Percentiles rank a stretch among this genome's conserved stretches.
Evolutionary conservation across 208 protist species (phyloP).

Genomic region (Acanthamoeba quina): DNA sequence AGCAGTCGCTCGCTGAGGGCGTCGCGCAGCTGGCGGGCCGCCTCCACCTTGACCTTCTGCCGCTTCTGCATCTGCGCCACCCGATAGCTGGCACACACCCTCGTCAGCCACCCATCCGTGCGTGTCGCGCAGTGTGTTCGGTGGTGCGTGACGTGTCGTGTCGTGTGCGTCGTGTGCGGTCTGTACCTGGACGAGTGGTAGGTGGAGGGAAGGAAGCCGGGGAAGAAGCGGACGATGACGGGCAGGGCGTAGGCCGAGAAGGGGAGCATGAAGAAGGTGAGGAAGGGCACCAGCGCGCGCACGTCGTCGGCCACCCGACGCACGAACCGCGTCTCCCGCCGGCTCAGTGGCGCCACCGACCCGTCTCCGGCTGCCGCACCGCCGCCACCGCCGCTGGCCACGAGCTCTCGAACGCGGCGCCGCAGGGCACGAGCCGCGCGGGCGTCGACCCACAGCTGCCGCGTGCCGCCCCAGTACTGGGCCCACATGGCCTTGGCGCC

Average conservation of each 20-base stretch:
- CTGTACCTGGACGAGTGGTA: neutral
- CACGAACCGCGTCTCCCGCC: neutral
- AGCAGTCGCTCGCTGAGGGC: neutral
- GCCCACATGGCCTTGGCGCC: neutral
- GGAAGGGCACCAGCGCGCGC: neutral
- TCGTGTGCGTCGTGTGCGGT: neutral
- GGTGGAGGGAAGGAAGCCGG: constrained; percentile 31
- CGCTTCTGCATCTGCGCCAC: neutral
- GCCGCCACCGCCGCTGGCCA: too few relatives aligned
- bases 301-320: neutral
- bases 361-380: neutral
- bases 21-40: neutral
- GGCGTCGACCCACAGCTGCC: neutral
- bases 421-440: neutral
- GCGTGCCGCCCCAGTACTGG: constrained; percentile 45
- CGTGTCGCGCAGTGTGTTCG: too few relatives aligned
- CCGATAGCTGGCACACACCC: neutral
- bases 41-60: neutral
- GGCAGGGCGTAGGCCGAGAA: constrained; percentile 47
- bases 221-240: constrained; percentile 37
- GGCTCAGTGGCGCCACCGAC: neutral
- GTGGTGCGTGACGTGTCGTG: too few relatives aligned
- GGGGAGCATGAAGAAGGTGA: constrained; percentile 8
- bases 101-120: too few relatives aligned
- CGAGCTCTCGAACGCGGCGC: too few relatives aligned